Base-by-base conservation (phyloP, 2,329 filamentous ascomycete species). In the Pseudocercospora fuligena region DNA sequence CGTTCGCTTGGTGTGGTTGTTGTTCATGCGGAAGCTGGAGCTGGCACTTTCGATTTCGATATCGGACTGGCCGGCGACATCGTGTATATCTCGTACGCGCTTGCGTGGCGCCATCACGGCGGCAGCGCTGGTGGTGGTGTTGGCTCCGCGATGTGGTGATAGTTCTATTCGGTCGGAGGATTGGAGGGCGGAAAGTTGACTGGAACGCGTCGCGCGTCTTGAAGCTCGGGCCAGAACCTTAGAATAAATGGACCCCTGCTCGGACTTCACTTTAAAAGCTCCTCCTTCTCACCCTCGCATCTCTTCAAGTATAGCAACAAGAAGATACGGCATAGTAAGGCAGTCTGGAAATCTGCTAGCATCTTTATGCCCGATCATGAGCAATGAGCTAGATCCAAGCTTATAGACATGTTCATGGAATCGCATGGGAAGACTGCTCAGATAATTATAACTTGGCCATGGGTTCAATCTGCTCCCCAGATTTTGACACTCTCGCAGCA, bases 21-120 rank as follows among this genome's bases (percentile, higher is more conserved):
- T 59, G 43, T 59, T 68, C 58, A 72, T 71, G 33, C 73, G 73
- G 43, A 77, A 73, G 60, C 70, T 75, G 9, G 74, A 76, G 31
- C 61, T 73, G 23, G 74, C 75, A 49, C 66, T 72, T 60, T 76
- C 74, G 51, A 73, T 66, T 59, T 74, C 73, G 14, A 73, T 23
- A n/a, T 69, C 71, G 5, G 25, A 51, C 5, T 72, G 72, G 40
- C 65, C 66, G 47, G 72, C 72, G 23, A 67, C 43, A 36, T 73
- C 72, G 29, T 70, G 67, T 3, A 53, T 54, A 16, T 73, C 69
- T 31, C 73, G 70, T n/a, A 67, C 65, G 47, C 74, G 71, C 63
- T 77, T 76, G 12, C 73, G 72, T 49, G 23, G 62, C 46, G 69
- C 46, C 73, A 74, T 75, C 29, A 29, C 60, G 56, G 43, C 36